phyloP scores from a whole-genome alignment of 208 protist species.

The Crithidia expoeki region DNA sequence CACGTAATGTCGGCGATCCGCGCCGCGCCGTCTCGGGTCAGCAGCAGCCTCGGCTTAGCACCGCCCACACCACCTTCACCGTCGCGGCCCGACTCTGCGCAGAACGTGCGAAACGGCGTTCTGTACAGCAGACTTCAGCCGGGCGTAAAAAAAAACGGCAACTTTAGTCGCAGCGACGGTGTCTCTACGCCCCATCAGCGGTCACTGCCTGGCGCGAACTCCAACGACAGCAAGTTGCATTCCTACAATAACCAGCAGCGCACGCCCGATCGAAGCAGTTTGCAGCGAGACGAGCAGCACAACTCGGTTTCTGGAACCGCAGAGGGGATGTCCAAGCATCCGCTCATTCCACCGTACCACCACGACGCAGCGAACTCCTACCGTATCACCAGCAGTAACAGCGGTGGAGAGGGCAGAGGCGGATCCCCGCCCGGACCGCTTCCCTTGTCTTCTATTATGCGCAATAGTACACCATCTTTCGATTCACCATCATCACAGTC shows the following conservation, averaged over 20 bases:
- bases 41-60: background rate
- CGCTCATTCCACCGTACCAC: slow-evolving; percentile 1
- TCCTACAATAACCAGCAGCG: background rate
- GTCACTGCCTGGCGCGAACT: background rate
- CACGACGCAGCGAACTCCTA: background rate
- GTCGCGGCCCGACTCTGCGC: background rate
- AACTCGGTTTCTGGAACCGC: too few relatives aligned
- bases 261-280: background rate
- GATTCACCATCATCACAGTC: background rate
- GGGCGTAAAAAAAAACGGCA: background rate
- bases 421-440: background rate
- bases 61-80: slow-evolving; percentile 13
- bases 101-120: slow-evolving; percentile 1
- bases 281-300: background rate
- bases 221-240: background rate
- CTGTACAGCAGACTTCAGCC: slow-evolving; percentile 16
- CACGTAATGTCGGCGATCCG: background rate
- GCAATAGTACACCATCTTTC: background rate
- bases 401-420: background rate
- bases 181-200: background rate
- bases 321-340: background rate
- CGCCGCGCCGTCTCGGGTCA: background rate
- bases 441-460: slow-evolving; percentile 7
- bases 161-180: background rate
- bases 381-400: background rate